Base-by-base conservation (phyloP, 345 rosid genomes). In the Hibiscus syriacus region DNA sequence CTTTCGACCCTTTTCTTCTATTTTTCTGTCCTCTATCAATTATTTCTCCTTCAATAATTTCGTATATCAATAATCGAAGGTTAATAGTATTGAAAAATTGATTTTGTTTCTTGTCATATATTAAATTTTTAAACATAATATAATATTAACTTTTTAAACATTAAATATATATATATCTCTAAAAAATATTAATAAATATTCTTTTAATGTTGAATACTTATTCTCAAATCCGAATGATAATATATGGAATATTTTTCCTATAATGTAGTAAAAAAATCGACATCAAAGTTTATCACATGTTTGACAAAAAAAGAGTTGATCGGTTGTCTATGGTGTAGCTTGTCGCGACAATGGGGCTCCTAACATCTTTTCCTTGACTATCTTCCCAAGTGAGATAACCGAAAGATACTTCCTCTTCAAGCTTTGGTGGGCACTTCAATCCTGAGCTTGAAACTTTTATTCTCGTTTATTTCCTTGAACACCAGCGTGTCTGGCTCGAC, bases 341-440 rank as follows among this genome's bases (percentile, higher is more conserved):
- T 16, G 82, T 72, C 13, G 73, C 79, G 12, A 75, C 84, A 14
- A 87, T 74, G n/a, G 90, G 87, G 74, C 93, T 87, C 39, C 48
- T 75, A 56, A 87, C 87, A 67, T 85, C 61, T 62, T 72, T 76
- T 8, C 76, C 74, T 25, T 39, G 76, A n/a, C 7, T 38, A n/a
- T 85, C 88, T 55, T 54, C 77, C 90, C 93, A 87, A 6, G 9
- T 68, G 9, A 87, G 70, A 55, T 65, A 78, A 34, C 90, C 88
- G 64, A 64, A 84, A 16, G 38, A 64, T 10, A 72, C 73, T 0
- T 4, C 8, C 11, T 63, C 58, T 16, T 61, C 46, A 52, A 70
- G 53, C 54, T 34, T 38, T n/a, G 4, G 23, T 10, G 82, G 74
- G 4, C n/a, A 86, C 84, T 72, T 75, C 79, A 1, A 85, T 70